A percentile compares a stretch with the other conserved stretches of the same genome.
phyloP scores from a whole-genome alignment of 495 filamentous ascomycete genomes.

The Tuber brumale region DNA sequence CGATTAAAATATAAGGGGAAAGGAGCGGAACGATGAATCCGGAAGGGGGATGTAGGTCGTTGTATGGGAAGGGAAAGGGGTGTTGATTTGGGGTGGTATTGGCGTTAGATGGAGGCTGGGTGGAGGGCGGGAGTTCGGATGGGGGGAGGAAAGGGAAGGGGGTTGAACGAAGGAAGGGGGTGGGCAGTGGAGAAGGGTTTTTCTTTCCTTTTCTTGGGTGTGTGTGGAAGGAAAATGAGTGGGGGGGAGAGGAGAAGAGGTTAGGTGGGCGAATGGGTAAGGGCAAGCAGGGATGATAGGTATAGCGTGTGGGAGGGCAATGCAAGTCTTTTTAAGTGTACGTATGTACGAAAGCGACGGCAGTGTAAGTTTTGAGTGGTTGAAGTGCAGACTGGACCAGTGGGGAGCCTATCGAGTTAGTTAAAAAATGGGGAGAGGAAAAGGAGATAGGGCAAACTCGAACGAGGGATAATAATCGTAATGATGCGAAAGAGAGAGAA shows the following conservation, averaged over 20 bases:
- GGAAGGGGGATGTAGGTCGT: slow-evolving; percentile 40
- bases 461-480: background rate
- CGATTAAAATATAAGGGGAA: slow-evolving; percentile 41
- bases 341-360: slow-evolving; percentile 1
- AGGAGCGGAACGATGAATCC: slow-evolving; percentile 40
- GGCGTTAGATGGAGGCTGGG: slow-evolving; percentile 42
- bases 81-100: slow-evolving; percentile 45
- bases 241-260: slow-evolving; percentile 25
- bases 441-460: slow-evolving; percentile 4
- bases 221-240: slow-evolving; percentile 7
- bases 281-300: slow-evolving; percentile 1
- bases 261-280: slow-evolving; percentile 7
- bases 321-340: background rate
- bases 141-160: slow-evolving; percentile 37
- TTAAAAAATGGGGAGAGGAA: background rate
- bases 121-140: slow-evolving; percentile 36
- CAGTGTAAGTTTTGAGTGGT: background rate
- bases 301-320: background rate
- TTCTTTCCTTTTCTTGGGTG: slow-evolving; percentile 7
- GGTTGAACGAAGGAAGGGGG: slow-evolving; percentile 7
- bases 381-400: background rate
- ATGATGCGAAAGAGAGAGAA: background rate
- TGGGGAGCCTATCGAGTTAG: slow-evolving; percentile 1
- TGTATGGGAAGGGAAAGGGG: slow-evolving; percentile 41
- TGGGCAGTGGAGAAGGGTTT: slow-evolving; percentile 13